These are phyloP conservation scores for Parastagonospora nodorum DNA, from an alignment of 2,329 filamentous ascomycete species.

Conservation along the genomic window DNA sequence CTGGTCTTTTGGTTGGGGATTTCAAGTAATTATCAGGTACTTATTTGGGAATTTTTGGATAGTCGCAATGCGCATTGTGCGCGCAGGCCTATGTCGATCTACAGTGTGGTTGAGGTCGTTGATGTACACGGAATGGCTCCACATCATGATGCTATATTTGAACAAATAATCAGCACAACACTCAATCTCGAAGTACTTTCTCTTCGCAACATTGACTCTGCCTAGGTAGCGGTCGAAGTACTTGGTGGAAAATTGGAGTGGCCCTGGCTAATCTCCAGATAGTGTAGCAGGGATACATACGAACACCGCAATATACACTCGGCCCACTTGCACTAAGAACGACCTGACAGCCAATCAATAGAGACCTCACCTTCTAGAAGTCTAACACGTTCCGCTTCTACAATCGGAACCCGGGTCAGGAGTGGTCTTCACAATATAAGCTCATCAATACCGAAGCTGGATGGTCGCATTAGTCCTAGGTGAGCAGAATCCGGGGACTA, in stretches of 20 bases:
- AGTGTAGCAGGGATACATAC: slow-evolving; percentile 36
- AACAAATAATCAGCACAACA: no score
- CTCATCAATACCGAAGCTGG: slow-evolving; percentile 10
- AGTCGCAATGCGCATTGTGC: no score
- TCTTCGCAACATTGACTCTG: no score
- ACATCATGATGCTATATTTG: no score
- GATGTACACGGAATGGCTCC: no score
- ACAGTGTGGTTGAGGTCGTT: no score
- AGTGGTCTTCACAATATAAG: slow-evolving; percentile 7
- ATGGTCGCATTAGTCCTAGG: slow-evolving; percentile 3
- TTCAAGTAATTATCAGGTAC: no score
- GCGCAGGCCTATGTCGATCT: no score
- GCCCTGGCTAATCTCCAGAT: slow-evolving; percentile 30
- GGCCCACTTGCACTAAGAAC: slow-evolving; percentile 1
- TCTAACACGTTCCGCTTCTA: slow-evolving; percentile 3
- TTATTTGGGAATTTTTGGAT: no score
- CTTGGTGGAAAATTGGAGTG: slow-evolving; percentile 27
- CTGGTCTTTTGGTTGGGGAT: background rate
- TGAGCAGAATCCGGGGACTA: slow-evolving; percentile 6
- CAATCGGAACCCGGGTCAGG: slow-evolving; percentile 8
- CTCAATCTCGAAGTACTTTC: background rate
- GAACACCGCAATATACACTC: slow-evolving; percentile 19
- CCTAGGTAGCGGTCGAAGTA: background rate
- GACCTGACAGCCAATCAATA: slow-evolving; percentile 7
- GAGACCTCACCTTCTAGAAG: slow-evolving; percentile 3